A percentile compares a stretch with the other conserved stretches of the same genome.
Conservation (phyloP, 176 grass and related monocot species). For the Avena atlantica region DNA sequence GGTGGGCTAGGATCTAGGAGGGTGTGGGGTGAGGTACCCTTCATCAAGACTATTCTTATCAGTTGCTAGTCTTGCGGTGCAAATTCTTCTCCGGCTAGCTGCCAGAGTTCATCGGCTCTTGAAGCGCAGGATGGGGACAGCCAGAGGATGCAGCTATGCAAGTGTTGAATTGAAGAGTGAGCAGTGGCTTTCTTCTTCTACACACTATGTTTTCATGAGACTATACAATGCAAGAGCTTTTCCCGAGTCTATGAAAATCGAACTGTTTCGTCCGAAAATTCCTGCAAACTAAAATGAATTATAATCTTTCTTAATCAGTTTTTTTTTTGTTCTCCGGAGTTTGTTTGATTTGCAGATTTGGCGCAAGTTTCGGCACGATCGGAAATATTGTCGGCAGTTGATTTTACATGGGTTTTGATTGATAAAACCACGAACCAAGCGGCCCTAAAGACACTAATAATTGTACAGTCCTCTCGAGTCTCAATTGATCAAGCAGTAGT, state of each 20-base stretch:
- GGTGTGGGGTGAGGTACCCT: background rate
- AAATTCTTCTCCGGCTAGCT: background rate
- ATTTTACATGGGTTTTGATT: too few relatives aligned
- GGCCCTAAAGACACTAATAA: too few relatives aligned
- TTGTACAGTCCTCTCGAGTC: background rate
- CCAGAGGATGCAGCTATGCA: background rate
- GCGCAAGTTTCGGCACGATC: too few relatives aligned
- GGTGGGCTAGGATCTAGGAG: conserved; percentile 38
- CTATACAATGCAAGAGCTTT: background rate
- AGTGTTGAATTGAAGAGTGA: background rate
- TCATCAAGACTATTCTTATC: conserved; percentile 13
- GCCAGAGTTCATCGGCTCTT: background rate
- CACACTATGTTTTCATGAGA: background rate
- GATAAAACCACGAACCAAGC: too few relatives aligned
- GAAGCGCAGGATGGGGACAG: background rate
- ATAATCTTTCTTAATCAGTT: background rate
- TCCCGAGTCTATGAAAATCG: background rate
- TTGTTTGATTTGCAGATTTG: background rate
- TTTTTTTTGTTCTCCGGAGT: background rate
- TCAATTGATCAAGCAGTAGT: background rate
- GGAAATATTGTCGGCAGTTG: too few relatives aligned
- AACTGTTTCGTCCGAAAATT: too few relatives aligned
- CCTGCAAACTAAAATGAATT: background rate
- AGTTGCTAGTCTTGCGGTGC: background rate
- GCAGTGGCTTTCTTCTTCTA: background rate